Base-by-base conservation (phyloP, 2,329 filamentous ascomycete genomes). In the Cladosporium sp. region DNA sequence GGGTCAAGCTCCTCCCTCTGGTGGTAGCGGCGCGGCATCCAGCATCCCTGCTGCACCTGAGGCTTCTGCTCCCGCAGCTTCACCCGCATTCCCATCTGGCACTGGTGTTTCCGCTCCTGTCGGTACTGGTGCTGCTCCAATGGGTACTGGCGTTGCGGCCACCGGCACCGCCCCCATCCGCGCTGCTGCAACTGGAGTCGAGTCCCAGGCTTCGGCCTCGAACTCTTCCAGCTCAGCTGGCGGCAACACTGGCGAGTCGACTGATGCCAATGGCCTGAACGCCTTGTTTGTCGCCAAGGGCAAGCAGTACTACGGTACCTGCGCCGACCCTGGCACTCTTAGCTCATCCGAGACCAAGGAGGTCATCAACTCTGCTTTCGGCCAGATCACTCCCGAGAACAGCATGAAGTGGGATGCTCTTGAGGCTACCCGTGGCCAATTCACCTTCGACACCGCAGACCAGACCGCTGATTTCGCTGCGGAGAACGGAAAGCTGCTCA, bases 371-470 rank as follows among this genome's bases (percentile, higher is more conserved):
- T 69, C 72, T 47, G 71, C 84, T 64, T 86, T 85, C 54, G 82
- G 82, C 18, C 77, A 81, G 63, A 71, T 86, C 16, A 85, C 83
- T 0, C 76, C 78, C 1, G 84, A 86, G 71, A 86, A 87, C 72
- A 51, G 43, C 47, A 83, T 85, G 78, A 86, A 86, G 68, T 86
- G 83, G 83, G 79, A 84, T 56, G 69, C 76, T 20, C 72, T 72
- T n/a, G 71, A 84, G 65, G 60, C 62, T 47, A 62, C 62, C 29
- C 69, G 72, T 51, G 75, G 74, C 53, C 60, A 57, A 1, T 86
- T 82, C 73, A 80, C 69, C 55, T 83, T 82, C 58, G 64, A 59
- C n/a, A 67, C 66, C 13, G 75, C 79, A 11, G 83, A 85, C 63
- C 73, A 75, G 61, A 72, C 84, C 6, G 79, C 84, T 50, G 66